These are phyloP conservation scores for Stereum hirsutum DNA, from an alignment of 1,284 basidiomycete genomes.

Conservation along the genomic window DNA sequence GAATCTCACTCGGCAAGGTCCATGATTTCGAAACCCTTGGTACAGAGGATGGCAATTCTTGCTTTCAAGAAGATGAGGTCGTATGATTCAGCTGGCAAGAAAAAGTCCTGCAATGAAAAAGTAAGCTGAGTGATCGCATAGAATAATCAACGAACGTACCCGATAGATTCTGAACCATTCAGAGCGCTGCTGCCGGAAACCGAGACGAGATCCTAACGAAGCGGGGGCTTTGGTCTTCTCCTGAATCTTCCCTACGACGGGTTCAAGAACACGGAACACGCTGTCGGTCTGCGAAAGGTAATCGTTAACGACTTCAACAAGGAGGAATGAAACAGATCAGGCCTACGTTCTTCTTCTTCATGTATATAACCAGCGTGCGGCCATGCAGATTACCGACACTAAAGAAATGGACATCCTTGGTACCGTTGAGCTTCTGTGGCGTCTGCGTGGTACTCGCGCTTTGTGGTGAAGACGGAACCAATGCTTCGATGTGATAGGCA, in stretches of 20 bases:
- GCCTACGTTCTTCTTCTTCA: slow-evolving; percentile 89
- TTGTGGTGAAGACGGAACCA: slow-evolving; percentile 80
- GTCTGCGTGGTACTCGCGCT: slow-evolving; percentile 55
- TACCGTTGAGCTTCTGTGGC: slow-evolving; percentile 83
- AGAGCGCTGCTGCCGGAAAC: slow-evolving; percentile 66
- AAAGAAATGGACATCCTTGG: slow-evolving; percentile 91
- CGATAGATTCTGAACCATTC: slow-evolving; percentile 93
- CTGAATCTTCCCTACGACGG: slow-evolving; percentile 78
- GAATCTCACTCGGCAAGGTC: slow-evolving; percentile 74
- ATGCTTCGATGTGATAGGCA: slow-evolving; percentile 91
- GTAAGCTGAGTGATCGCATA: too few species aligned
- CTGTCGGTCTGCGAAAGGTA: slow-evolving; percentile 55
- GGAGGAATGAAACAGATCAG: background rate
- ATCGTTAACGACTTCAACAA: background rate
- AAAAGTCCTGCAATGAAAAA: slow-evolving; percentile 58
- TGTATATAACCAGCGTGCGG: slow-evolving; percentile 87
- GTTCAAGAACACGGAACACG: slow-evolving; percentile 90
- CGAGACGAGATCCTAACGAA: slow-evolving; percentile 63
- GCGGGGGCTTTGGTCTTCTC: slow-evolving; percentile 61
- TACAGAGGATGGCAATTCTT: slow-evolving; percentile 85
- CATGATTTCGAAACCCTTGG: slow-evolving; percentile 97
- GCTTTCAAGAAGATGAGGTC: slow-evolving; percentile 88
- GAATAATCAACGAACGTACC: slow-evolving; percentile 26
- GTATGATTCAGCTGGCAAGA: slow-evolving; percentile 82
- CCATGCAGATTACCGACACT: slow-evolving; percentile 81